phyloP scores from a whole-genome alignment of 2,329 filamentous ascomycete species.

The Magnaporthales sp. region DNA sequence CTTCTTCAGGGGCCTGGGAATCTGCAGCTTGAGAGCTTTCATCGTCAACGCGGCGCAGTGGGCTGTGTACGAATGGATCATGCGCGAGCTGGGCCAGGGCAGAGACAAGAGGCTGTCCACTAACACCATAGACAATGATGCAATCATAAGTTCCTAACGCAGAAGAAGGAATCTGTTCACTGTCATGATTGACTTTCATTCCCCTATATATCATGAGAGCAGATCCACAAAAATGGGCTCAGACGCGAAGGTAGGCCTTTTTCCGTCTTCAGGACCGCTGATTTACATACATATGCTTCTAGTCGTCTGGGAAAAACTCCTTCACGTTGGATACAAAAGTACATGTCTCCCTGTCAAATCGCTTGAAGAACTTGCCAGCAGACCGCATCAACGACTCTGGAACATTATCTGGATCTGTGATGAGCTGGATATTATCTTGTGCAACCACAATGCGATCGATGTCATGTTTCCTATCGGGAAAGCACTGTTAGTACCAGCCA shows the following conservation, averaged over 20 bases:
- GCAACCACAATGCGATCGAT: conserved; percentile 63
- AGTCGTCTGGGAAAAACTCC: conserved; percentile 85
- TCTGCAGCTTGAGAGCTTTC: conserved; percentile 83
- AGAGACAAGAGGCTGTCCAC: conserved; percentile 10
- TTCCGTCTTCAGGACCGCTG: not conserved
- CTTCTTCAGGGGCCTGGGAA: conserved; percentile 66
- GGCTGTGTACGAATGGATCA: conserved; percentile 85
- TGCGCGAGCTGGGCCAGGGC: conserved; percentile 45
- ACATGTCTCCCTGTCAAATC: conserved; percentile 60
- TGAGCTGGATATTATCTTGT: conserved; percentile 69
- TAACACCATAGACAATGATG: not conserved
- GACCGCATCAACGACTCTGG: conserved; percentile 52
- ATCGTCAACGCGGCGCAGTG: conserved; percentile 91
- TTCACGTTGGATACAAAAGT: conserved; percentile 72
- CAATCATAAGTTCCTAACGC: not conserved
- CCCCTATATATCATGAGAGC: not conserved
- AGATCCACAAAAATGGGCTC: not conserved
- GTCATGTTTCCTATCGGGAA: conserved; percentile 38
- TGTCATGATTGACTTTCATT: not conserved
- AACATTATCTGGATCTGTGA: conserved; percentile 37
- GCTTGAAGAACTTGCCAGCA: conserved; percentile 81
- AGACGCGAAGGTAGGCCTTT: not conserved
- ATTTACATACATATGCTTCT: conserved; percentile 8
- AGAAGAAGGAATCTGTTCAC: not conserved
- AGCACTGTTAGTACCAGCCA: conserved; percentile 12